These are phyloP conservation scores for Aspergillus ellipticus DNA, from an alignment of 495 filamentous ascomycete species.

Conservation along the genomic window DNA sequence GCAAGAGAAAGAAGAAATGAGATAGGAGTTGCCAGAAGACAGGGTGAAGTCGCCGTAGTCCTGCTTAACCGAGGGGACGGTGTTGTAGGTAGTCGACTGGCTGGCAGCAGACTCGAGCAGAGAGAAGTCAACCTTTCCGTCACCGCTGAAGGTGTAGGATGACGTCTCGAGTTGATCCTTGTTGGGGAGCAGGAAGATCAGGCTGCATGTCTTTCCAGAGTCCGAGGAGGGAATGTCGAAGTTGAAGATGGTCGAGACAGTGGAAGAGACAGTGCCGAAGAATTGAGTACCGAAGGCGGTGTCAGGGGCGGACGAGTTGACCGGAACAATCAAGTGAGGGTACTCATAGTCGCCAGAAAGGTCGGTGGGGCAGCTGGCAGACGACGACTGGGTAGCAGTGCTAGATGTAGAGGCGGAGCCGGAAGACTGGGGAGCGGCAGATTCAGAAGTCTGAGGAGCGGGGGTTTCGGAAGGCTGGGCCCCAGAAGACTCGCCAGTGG, in stretches of 20 bases:
- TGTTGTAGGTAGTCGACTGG: constrained; percentile 48
- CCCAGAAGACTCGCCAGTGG: neutral
- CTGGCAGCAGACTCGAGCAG: constrained; percentile 38
- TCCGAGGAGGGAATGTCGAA: constrained; percentile 59
- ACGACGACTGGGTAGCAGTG: constrained; percentile 13
- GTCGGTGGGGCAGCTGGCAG: constrained; percentile 45
- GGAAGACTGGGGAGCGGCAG: constrained; percentile 1
- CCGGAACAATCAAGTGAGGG: constrained; percentile 64
- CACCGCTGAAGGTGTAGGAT: constrained; percentile 53
- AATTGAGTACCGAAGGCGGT: constrained; percentile 48
- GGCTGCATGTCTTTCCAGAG: constrained; percentile 56
- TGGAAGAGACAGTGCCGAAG: constrained; percentile 52
- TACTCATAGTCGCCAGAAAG: constrained; percentile 52
- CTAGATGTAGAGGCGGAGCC: constrained; percentile 10
- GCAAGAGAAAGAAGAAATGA: constrained; percentile 54
- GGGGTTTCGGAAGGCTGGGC: constrained; percentile 4
- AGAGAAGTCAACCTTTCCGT: constrained; percentile 53
- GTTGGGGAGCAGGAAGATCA: constrained; percentile 64
- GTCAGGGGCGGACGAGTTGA: constrained; percentile 54
- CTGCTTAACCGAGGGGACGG: constrained; percentile 38
- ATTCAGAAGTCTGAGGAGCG: constrained; percentile 3
- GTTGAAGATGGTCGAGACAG: constrained; percentile 61
- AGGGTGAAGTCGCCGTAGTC: constrained; percentile 49
- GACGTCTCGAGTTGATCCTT: constrained; percentile 51
- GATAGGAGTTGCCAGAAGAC: constrained; percentile 53